A percentile compares a stretch with the other conserved stretches of the same genome.
These are phyloP conservation scores for Micractinium sp. DNA, from an alignment of 139 green algal genomes.

Conservation along the genomic window DNA sequence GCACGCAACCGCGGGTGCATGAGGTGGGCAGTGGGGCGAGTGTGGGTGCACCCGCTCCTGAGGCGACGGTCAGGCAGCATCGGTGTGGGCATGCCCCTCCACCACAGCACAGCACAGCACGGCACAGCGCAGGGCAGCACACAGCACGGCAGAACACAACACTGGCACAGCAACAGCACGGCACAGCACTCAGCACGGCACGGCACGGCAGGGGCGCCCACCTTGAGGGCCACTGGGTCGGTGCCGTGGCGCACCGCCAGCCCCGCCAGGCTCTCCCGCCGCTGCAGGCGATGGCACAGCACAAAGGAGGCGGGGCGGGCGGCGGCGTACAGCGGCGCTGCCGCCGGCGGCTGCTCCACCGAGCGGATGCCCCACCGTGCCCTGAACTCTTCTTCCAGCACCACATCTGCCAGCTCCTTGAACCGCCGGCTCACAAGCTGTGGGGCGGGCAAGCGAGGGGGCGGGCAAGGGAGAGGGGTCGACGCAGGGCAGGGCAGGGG, in stretches of 20 bases:
- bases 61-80: no score
- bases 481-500: neutral
- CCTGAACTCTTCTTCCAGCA: neutral
- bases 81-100: no score
- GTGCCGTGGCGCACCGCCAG: slow-evolving; percentile 11
- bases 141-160: no score
- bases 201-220: no score
- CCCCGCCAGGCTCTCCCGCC: neutral
- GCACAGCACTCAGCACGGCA: no score
- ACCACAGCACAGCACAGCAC: no score
- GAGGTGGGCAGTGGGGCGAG: no score
- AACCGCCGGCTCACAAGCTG: neutral
- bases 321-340: neutral
- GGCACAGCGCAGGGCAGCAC: no score
- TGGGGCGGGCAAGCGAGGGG: neutral
- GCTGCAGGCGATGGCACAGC: neutral
- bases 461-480: neutral
- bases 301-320: slow-evolving; percentile 4
- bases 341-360: neutral
- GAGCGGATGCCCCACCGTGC: neutral
- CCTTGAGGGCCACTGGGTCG: neutral
- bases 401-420: neutral
- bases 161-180: no score
- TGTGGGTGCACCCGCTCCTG: no score
- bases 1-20: no score